Conservation (phyloP, 2,329 filamentous ascomycete species). For the Ophiosphaerella korrae region DNA sequence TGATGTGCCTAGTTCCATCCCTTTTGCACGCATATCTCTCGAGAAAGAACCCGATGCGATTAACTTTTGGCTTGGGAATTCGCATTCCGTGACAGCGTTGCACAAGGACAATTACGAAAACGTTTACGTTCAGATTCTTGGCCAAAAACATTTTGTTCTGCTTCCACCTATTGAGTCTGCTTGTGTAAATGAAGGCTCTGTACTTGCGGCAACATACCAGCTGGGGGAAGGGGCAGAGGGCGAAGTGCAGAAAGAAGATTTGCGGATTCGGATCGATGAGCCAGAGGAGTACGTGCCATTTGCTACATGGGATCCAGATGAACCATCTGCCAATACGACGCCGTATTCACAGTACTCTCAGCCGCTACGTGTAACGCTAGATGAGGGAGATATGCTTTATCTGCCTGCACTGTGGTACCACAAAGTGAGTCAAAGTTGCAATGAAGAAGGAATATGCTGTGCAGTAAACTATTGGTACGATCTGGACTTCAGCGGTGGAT, state of each 20-base stretch:
- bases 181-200: conserved; percentile 67
- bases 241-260: conserved; percentile 9
- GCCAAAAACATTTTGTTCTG: conserved; percentile 75
- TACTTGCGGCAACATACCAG: conserved; percentile 65
- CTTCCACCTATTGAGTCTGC: conserved; percentile 73
- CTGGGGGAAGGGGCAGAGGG: conserved; percentile 17
- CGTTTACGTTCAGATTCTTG: conserved; percentile 76
- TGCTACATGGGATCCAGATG: conserved; percentile 76
- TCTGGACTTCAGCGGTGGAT: conserved; percentile 73
- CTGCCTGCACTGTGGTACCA: conserved; percentile 82
- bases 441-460: conserved; percentile 72
- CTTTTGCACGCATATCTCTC: conserved; percentile 76
- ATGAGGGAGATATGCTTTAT: conserved; percentile 80
- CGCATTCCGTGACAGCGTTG: conserved; percentile 69
- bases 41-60: conserved; percentile 71
- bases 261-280: conserved; percentile 41
- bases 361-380: conserved; percentile 70
- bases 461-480: conserved; percentile 90
- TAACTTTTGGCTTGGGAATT: conserved; percentile 81
- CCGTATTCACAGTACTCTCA: conserved; percentile 63
- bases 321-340: conserved; percentile 53
- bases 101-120: conserved; percentile 89
- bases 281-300: conserved; percentile 64
- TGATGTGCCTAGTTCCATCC: conserved; percentile 67
- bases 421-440: conserved; percentile 75